A percentile compares a stretch with the other conserved stretches of the same genome.
Evolutionary conservation across 768 basidiomycete species (phyloP).

Genomic region (Lanmaoa pseudosensibilis): DNA sequence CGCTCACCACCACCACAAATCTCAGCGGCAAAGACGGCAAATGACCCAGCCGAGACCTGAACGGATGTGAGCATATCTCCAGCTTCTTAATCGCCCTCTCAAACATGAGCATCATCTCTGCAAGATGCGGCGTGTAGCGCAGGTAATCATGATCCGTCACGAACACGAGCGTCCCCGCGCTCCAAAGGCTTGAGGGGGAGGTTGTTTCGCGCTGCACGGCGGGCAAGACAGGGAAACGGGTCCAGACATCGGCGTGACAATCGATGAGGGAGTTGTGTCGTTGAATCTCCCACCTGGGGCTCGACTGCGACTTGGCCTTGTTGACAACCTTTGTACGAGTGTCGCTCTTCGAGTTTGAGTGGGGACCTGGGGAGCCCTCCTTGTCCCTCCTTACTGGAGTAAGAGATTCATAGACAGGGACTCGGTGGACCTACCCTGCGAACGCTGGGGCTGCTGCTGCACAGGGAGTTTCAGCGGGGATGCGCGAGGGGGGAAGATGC

Average conservation of each 20-base stretch:
- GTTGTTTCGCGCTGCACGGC: conserved; percentile 51
- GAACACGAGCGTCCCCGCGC: conserved; percentile 41
- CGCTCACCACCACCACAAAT: background rate
- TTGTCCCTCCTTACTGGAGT: conserved; percentile 54
- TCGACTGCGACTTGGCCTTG: conserved; percentile 50
- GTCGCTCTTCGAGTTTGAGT: conserved; percentile 42
- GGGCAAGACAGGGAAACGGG: conserved; percentile 56
- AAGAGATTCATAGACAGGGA: conserved; percentile 49
- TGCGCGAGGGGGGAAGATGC: conserved; percentile 52
- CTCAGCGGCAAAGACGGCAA: conserved; percentile 25
- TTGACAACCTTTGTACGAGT: conserved; percentile 36
- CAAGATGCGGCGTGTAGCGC: conserved; percentile 44
- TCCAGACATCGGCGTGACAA: conserved; percentile 59
- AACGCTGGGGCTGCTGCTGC: conserved; percentile 42
- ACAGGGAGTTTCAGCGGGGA: conserved; percentile 65
- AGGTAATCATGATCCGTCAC: conserved; percentile 39
- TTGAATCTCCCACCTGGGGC: conserved; percentile 69
- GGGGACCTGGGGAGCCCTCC: conserved; percentile 68
- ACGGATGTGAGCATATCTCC: conserved; percentile 44
- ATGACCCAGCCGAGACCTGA: conserved; percentile 33
- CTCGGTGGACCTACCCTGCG: conserved; percentile 51
- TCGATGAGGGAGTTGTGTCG: conserved; percentile 55
- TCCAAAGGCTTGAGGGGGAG: conserved; percentile 34
- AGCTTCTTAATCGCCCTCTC: conserved; percentile 55
- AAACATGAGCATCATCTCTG: conserved; percentile 44